These are phyloP conservation scores for Colletotrichum tropicicola DNA, from an alignment of 2,329 filamentous ascomycete species.

Conservation along the genomic window DNA sequence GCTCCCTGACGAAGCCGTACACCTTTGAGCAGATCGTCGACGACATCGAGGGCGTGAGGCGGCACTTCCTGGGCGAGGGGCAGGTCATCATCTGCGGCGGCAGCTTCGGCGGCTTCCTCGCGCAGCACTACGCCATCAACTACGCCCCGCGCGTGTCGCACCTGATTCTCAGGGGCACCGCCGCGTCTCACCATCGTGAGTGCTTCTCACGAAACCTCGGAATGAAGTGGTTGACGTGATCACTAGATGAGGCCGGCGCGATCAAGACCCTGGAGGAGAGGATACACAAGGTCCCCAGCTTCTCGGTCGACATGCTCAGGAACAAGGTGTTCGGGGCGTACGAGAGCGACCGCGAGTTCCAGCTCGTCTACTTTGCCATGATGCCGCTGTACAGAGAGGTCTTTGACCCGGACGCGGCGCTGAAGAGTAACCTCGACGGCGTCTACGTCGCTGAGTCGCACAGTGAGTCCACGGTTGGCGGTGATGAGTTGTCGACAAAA, in stretches of 20 bases:
- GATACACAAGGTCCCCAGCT: constrained; percentile 42
- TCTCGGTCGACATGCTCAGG: constrained; percentile 45
- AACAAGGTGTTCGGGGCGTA: constrained; percentile 48
- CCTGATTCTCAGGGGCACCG: constrained; percentile 46
- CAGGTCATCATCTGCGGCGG: constrained; percentile 46
- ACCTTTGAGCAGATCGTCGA: constrained; percentile 47
- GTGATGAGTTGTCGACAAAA: no score
- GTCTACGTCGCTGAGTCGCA: constrained; percentile 46
- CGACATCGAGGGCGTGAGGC: constrained; percentile 43
- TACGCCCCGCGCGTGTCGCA: constrained; percentile 41
- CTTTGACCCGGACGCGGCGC: constrained; percentile 43
- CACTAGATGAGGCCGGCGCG: constrained; percentile 43
- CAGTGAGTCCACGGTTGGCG: constrained; percentile 34
- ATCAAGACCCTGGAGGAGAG: constrained; percentile 41
- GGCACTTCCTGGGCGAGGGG: constrained; percentile 36
- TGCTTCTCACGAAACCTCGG: neutral
- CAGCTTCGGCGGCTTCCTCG: constrained; percentile 49
- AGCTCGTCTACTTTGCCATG: constrained; percentile 46
- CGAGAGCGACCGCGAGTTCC: constrained; percentile 47
- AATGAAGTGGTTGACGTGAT: neutral
- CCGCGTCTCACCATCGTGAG: constrained; percentile 45
- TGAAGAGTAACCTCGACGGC: constrained; percentile 39
- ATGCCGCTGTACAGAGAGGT: constrained; percentile 45
- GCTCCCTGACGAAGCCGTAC: constrained; percentile 43
- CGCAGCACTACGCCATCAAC: constrained; percentile 48